Conservation (phyloP, 2,329 filamentous ascomycete genomes). For the Colletotrichum plurivorum region DNA sequence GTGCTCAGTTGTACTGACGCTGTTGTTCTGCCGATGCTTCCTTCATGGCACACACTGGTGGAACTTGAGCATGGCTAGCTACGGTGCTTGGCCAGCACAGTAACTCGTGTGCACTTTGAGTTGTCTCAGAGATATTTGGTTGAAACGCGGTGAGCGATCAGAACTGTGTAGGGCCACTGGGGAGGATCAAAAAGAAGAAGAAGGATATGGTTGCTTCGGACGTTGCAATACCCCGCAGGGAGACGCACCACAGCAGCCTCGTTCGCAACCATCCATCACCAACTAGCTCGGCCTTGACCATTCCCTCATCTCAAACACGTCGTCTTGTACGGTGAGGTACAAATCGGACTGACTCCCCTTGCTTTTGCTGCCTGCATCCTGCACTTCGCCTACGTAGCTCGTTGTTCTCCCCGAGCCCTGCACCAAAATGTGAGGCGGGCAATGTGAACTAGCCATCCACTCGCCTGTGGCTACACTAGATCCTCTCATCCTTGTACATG, state of each 20-base stretch:
- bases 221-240: constrained; percentile 33
- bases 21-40: neutral
- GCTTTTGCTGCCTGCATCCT: constrained; percentile 27
- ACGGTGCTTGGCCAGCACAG: neutral
- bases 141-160: constrained; percentile 29
- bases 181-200: constrained; percentile 38
- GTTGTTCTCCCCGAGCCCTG: constrained; percentile 15
- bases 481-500: neutral
- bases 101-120: constrained; percentile 17
- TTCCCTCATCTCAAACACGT: neutral
- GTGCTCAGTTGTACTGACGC: too few species aligned
- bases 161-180: constrained; percentile 37
- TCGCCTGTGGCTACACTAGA: constrained; percentile 26
- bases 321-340: constrained; percentile 11
- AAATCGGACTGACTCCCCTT: constrained; percentile 20
- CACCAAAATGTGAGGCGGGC: constrained; percentile 39
- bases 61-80: constrained; percentile 15
- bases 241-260: constrained; percentile 30
- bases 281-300: constrained; percentile 25
- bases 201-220: constrained; percentile 30
- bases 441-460: constrained; percentile 10
- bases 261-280: constrained; percentile 4
- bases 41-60: neutral
- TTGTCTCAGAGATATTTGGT: constrained; percentile 31
- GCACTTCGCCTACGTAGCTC: constrained; percentile 21